Percentiles rank a stretch among this genome's conserved stretches.
Conservation (phyloP, 2,329 filamentous ascomycete genomes). For the Ophiostoma himal-ulmi region DNA sequence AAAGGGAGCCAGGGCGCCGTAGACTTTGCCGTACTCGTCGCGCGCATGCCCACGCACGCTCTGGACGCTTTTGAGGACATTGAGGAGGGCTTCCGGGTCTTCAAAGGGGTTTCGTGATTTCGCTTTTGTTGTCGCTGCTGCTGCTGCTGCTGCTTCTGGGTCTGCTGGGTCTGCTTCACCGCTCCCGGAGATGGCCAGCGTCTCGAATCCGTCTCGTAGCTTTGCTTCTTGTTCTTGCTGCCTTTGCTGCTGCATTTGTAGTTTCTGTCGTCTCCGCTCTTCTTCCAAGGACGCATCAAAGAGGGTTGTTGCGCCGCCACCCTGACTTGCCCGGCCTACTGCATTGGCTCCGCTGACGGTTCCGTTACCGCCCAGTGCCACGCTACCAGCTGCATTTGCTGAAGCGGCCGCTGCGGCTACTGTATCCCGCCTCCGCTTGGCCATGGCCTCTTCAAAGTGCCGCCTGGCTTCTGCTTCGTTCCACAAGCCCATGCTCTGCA, state of each 20-base stretch:
- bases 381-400: background rate
- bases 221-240: conserved; percentile 37
- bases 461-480: conserved; percentile 79
- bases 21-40: conserved; percentile 85
- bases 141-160: conserved; percentile 22
- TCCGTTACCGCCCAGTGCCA: background rate
- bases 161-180: background rate
- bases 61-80: conserved; percentile 61
- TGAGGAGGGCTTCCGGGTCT: conserved; percentile 60
- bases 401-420: conserved; percentile 36
- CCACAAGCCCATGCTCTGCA: conserved; percentile 88
- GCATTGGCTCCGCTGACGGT: conserved; percentile 16
- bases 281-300: conserved; percentile 70
- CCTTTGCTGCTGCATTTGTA: conserved; percentile 40
- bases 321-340: conserved; percentile 25
- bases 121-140: conserved; percentile 15
- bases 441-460: conserved; percentile 67
- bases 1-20: conserved; percentile 80
- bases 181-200: conserved; percentile 50
- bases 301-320: conserved; percentile 49
- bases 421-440: conserved; percentile 52
- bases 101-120: conserved; percentile 42
- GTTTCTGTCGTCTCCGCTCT: conserved; percentile 37
- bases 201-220: conserved; percentile 55
- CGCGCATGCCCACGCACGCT: conserved; percentile 81